Evolutionary conservation across 2,329 filamentous ascomycete species (phyloP).

Genomic region (Fusarium drepaniforme): DNA sequence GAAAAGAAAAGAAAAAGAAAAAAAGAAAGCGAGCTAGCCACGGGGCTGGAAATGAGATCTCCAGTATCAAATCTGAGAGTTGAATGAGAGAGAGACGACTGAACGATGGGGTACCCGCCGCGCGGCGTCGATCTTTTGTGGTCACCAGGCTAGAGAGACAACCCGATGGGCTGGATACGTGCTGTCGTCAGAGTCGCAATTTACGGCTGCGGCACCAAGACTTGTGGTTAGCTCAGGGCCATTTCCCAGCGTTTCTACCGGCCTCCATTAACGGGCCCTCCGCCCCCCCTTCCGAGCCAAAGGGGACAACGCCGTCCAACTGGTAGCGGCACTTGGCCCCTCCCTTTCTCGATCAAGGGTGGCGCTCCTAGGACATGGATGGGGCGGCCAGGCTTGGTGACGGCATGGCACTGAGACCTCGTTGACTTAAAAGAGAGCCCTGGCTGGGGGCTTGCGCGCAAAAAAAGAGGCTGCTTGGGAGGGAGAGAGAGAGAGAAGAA

Average conservation of each 20-base stretch:
- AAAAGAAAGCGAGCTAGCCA: constrained; percentile 17
- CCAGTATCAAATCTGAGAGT: constrained; percentile 20
- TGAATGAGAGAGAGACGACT: neutral
- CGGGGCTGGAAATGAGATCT: constrained; percentile 36
- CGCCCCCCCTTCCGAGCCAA: constrained; percentile 16
- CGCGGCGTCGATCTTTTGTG: constrained; percentile 7
- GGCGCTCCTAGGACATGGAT: constrained; percentile 31
- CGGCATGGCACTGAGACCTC: constrained; percentile 37
- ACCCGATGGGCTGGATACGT: constrained; percentile 23
- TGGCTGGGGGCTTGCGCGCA: constrained; percentile 1
- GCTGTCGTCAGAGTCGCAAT: constrained; percentile 17
- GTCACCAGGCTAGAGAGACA: constrained; percentile 20
- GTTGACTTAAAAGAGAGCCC: constrained; percentile 19
- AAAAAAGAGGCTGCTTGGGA: neutral
- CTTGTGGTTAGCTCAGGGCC: neutral
- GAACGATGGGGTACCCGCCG: neutral
- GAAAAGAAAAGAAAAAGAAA: constrained; percentile 7
- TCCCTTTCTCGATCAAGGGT: constrained; percentile 4
- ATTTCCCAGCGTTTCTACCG: constrained; percentile 12
- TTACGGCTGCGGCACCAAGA: constrained; percentile 7
- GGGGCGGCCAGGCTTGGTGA: constrained; percentile 26
- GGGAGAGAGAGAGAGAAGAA: neutral
- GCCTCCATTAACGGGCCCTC: constrained; percentile 16
- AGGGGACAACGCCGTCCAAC: constrained; percentile 7
- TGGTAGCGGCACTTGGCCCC: constrained; percentile 38